These are phyloP conservation scores for Macrophomina pseudophaseolina DNA, from an alignment of 2,329 filamentous ascomycete species.

Conservation along the genomic window DNA sequence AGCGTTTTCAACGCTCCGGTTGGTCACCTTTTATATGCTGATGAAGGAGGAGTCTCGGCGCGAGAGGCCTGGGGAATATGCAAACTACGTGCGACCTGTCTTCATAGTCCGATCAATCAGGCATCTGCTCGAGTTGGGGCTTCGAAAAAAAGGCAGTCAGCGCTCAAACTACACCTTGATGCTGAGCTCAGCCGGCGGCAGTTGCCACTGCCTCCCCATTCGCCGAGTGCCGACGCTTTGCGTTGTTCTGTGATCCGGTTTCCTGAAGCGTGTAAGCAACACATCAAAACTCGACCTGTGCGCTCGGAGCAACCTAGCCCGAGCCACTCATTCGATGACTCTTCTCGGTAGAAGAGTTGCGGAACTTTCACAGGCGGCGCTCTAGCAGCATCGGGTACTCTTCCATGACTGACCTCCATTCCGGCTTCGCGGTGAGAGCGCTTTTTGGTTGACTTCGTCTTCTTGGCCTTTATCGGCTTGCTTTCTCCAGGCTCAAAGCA, in stretches of 20 bases:
- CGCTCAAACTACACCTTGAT: constrained; percentile 27
- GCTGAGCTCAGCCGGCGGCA: constrained; percentile 24
- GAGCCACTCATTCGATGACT: constrained; percentile 18
- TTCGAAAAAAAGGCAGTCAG: constrained; percentile 6
- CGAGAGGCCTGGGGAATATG: constrained; percentile 5
- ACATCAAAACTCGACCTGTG: not conserved
- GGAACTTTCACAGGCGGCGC: constrained; percentile 12
- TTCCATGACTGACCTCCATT: constrained; percentile 26
- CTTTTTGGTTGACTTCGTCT: constrained; percentile 40
- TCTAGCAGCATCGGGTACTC: constrained; percentile 7
- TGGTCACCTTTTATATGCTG: constrained; percentile 1
- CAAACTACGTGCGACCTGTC: constrained; percentile 21
- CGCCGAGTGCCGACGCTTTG: constrained; percentile 24
- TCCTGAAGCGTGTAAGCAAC: constrained; percentile 20
- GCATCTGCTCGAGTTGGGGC: constrained; percentile 10
- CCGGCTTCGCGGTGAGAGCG: constrained; percentile 24
- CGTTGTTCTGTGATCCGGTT: constrained; percentile 10
- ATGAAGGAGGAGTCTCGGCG: not conserved
- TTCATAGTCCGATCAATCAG: constrained; percentile 24
- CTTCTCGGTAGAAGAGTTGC: constrained; percentile 17
- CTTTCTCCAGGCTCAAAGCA: constrained; percentile 81
- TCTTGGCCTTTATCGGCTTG: constrained; percentile 50
- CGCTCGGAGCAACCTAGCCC: constrained; percentile 26
- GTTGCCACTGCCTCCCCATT: constrained; percentile 23
- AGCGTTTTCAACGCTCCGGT: not conserved